phyloP scores from a whole-genome alignment of 106 monocot genomes.

The Ottelia alismoides region DNA sequence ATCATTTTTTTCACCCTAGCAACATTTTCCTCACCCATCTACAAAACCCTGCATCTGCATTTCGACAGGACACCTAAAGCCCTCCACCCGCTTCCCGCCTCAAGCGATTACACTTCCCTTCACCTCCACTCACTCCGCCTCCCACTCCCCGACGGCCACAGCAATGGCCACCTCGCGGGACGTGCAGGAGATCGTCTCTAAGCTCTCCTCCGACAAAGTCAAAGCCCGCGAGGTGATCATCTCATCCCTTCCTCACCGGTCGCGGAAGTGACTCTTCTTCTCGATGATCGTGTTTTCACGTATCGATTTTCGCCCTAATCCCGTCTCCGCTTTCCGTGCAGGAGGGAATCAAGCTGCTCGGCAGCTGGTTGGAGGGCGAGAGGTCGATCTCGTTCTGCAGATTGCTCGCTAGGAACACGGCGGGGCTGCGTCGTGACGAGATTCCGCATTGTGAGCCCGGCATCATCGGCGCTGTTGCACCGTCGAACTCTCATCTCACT shows the following conservation, averaged over 20 bases:
- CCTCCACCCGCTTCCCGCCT: too few relatives aligned
- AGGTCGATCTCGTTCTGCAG: conserved; percentile 48
- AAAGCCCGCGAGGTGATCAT: conserved; percentile 55
- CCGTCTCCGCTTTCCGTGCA: conserved; percentile 4
- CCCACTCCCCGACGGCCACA: too few relatives aligned
- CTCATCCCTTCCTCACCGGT: background rate
- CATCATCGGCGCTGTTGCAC: background rate
- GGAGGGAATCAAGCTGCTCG: conserved; percentile 73
- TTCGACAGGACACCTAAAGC: too few relatives aligned
- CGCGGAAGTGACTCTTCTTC: background rate
- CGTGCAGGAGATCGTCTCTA: conserved; percentile 56
- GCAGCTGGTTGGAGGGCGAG: conserved; percentile 73
- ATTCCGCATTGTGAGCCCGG: conserved; percentile 33
- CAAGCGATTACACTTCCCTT: too few relatives aligned
- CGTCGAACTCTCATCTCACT: background rate
- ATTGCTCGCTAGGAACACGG: conserved; percentile 55
- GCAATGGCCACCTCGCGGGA: conserved; percentile 66
- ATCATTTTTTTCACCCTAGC: too few relatives aligned
- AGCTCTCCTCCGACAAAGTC: conserved; percentile 73
- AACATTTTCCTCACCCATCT: too few relatives aligned
- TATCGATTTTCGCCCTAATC: background rate
- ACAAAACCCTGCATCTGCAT: too few relatives aligned
- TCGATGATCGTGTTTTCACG: background rate
- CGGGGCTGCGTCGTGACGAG: conserved; percentile 33
- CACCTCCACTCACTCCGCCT: too few relatives aligned